A percentile compares a stretch with the other conserved stretches of the same genome.
Conservation (phyloP, 768 basidiomycete species). For the Steccherinum ochraceum region DNA sequence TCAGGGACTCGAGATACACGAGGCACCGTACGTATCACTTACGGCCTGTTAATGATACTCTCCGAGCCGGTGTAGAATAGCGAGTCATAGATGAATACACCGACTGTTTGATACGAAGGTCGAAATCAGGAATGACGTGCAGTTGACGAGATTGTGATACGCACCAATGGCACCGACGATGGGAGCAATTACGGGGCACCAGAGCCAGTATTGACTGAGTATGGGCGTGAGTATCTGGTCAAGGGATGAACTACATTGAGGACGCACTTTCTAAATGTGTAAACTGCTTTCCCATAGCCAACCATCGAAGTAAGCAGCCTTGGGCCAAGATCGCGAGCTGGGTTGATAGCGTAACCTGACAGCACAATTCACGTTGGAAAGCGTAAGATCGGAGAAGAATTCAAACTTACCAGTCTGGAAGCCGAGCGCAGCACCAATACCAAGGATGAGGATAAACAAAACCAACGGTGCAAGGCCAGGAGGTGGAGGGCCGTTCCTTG, state of each 20-base stretch:
- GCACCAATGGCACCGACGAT: constrained; percentile 47
- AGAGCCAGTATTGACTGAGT: constrained; percentile 64
- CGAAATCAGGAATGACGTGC: neutral
- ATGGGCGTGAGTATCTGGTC: constrained; percentile 9
- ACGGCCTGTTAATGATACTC: constrained; percentile 50
- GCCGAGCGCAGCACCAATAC: constrained; percentile 52
- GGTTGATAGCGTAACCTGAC: constrained; percentile 56
- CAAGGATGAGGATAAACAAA: constrained; percentile 51
- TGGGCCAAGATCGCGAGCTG: constrained; percentile 69
- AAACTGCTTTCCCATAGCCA: constrained; percentile 53
- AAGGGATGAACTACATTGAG: too few species aligned
- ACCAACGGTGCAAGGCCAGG: constrained; percentile 47
- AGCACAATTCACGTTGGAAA: neutral
- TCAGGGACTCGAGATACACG: too few species aligned
- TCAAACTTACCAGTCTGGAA: constrained; percentile 43
- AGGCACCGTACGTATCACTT: too few species aligned
- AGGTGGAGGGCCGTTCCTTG: constrained; percentile 41
- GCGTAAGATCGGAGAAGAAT: neutral
- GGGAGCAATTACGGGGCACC: constrained; percentile 57
- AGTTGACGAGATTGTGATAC: neutral
- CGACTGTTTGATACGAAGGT: constrained; percentile 23
- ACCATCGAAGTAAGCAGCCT: constrained; percentile 64
- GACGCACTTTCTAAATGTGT: constrained; percentile 5
- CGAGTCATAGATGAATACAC: constrained; percentile 50
- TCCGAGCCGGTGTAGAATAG: constrained; percentile 53